These are phyloP conservation scores for Cydonia oblonga DNA, from an alignment of 331 rosid species.

Conservation along the genomic window DNA sequence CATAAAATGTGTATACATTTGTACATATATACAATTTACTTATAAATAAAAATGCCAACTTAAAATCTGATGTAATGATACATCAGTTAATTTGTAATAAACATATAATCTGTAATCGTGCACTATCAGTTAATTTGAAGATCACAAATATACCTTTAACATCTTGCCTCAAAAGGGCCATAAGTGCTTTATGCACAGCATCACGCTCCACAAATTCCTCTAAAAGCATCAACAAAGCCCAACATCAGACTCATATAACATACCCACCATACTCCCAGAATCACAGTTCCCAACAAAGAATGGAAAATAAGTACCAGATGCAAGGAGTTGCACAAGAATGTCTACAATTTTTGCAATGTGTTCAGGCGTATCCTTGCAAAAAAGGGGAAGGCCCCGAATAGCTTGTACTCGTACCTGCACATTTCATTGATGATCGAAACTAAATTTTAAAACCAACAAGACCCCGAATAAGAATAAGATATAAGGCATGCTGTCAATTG, in stretches of 20 bases:
- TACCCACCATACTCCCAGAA: background rate
- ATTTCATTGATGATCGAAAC: conserved; percentile 6
- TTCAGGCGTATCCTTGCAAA: conserved; percentile 94
- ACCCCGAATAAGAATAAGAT: background rate
- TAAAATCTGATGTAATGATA: background rate
- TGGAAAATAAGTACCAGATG: conserved; percentile 41
- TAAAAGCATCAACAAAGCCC: conserved; percentile 11
- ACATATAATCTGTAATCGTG: background rate
- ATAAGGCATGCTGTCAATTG: background rate
- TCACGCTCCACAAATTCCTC: conserved; percentile 99
- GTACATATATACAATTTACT: background rate
- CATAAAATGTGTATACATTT: background rate
- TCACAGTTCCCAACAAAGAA: background rate
- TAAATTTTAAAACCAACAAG: background rate
- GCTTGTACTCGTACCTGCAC: conserved; percentile 96
- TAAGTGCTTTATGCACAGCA: conserved; percentile 87
- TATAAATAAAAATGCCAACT: background rate
- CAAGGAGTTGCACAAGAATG: conserved; percentile 85
- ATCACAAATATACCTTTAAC: conserved; percentile 56
- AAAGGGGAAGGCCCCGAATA: conserved; percentile 95
- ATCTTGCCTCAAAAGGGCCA: conserved; percentile 95
- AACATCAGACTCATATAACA: conserved; percentile 21
- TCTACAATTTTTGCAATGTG: conserved; percentile 83
- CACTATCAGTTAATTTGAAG: background rate
- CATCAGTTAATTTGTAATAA: too few relatives aligned